Conservation (phyloP, 306 rosid genomes). For the Morella rubra region DNA sequence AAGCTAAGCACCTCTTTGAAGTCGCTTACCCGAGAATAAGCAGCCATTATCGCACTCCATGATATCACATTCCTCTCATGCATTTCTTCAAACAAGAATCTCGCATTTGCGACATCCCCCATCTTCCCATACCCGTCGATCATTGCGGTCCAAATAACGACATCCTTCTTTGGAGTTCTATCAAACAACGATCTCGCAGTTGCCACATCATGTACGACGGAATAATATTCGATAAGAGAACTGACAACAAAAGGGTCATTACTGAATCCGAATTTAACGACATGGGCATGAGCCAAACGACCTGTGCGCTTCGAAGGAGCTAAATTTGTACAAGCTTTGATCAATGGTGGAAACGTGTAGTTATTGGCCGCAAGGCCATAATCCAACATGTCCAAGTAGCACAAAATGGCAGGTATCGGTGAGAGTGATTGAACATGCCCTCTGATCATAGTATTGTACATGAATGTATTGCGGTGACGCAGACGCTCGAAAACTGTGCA, state of each 20-base stretch:
- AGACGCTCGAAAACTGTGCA: conserved; percentile 48
- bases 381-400: conserved; percentile 58
- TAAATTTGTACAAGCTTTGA: conserved; percentile 57
- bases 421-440: conserved; percentile 36
- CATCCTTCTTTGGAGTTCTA: conserved; percentile 48
- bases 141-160: conserved; percentile 82
- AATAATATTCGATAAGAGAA: conserved; percentile 59
- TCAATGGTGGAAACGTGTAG: conserved; percentile 73
- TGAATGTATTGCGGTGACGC: conserved; percentile 57
- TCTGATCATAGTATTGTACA: conserved; percentile 73
- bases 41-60: conserved; percentile 59
- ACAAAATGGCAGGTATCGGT: conserved; percentile 42
- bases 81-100: conserved; percentile 73
- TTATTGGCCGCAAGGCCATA: conserved; percentile 56
- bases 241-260: conserved; percentile 61
- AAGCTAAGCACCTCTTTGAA: conserved; percentile 43
- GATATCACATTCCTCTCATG: conserved; percentile 61
- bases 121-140: conserved; percentile 74
- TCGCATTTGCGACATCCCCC: conserved; percentile 57
- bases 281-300: conserved; percentile 64
- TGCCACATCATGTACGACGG: conserved; percentile 26
- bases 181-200: conserved; percentile 56
- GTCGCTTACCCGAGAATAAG: conserved; percentile 39
- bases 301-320: conserved; percentile 30
- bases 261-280: conserved; percentile 44